Percentiles rank a stretch among this genome's conserved stretches.
phyloP scores from a whole-genome alignment of 371 early-diverging fungal genomes.

The Syncephalis plumigaleata region DNA sequence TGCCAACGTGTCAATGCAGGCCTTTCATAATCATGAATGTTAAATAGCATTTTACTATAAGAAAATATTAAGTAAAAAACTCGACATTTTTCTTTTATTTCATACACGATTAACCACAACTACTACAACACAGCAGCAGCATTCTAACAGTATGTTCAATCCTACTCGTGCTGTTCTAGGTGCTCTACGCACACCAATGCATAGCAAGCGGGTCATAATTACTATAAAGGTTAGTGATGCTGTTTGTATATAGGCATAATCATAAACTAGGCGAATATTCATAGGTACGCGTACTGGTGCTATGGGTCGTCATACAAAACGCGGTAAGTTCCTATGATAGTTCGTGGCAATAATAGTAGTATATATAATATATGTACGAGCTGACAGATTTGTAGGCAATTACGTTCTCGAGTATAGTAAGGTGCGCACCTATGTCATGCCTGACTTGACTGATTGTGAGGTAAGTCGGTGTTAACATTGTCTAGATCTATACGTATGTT shows the following conservation, averaged over 20 bases:
- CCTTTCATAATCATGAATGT: too few relatives aligned
- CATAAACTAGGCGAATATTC: neutral
- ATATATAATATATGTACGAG: neutral
- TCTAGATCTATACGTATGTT: neutral
- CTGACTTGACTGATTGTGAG: conserved; percentile 49
- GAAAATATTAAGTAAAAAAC: too few relatives aligned
- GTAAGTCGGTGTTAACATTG: conserved; percentile 15
- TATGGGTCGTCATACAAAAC: conserved; percentile 69
- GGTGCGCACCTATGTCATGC: conserved; percentile 66
- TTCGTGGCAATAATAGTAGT: neutral
- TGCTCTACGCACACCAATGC: conserved; percentile 54
- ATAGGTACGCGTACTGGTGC: conserved; percentile 69
- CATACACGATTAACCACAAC: too few relatives aligned
- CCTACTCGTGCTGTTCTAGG: conserved; percentile 20
- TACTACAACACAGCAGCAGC: too few relatives aligned
- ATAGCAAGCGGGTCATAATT: conserved; percentile 67
- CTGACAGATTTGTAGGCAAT: conserved; percentile 15
- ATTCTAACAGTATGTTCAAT: conserved; percentile 21
- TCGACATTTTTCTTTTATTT: too few relatives aligned
- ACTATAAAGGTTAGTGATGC: conserved; percentile 47
- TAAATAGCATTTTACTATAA: too few relatives aligned
- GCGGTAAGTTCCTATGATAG: conserved; percentile 13
- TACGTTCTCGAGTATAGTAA: conserved; percentile 53
- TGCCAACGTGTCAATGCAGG: too few relatives aligned
- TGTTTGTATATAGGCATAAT: neutral